Percentiles rank a stretch among this genome's conserved stretches.
Conservation (phyloP, 257 asterid species). For the Plantago elongata region DNA sequence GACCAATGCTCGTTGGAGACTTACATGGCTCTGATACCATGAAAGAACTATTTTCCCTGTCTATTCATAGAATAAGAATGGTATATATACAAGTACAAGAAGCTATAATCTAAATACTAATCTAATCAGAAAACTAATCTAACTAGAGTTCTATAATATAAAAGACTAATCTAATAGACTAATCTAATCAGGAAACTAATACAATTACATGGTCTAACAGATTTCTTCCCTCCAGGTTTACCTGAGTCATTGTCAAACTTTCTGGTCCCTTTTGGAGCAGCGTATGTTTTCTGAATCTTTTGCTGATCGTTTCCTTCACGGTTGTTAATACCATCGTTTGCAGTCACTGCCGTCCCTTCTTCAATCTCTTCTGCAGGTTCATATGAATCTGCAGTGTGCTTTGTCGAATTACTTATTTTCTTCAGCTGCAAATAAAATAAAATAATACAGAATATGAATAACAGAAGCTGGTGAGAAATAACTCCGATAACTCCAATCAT, state of each 20-base stretch:
- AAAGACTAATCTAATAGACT: no score
- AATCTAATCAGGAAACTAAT: no score
- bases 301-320: conserved; percentile 26
- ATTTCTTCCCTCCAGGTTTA: conserved; percentile 17
- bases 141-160: no score
- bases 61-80: no score
- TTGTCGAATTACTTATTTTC: conserved; percentile 60
- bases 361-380: conserved; percentile 48
- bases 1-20: no score
- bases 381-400: conserved; percentile 32
- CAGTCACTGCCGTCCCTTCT: conserved; percentile 33
- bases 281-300: conserved; percentile 27
- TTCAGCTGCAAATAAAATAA: conserved; percentile 48
- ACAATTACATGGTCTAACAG: no score
- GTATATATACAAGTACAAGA: no score
- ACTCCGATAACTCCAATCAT: not conserved
- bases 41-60: no score
- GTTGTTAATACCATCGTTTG: conserved; percentile 9
- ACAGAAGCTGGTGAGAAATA: not conserved
- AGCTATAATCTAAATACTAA: no score
- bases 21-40: no score
- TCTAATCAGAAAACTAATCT: no score
- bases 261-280: conserved; percentile 24
- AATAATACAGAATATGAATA: conserved; percentile 4
- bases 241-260: conserved; percentile 18